These are phyloP conservation scores for Rugonectria rugulosa DNA, from an alignment of 2,329 filamentous ascomycete species.

Conservation along the genomic window DNA sequence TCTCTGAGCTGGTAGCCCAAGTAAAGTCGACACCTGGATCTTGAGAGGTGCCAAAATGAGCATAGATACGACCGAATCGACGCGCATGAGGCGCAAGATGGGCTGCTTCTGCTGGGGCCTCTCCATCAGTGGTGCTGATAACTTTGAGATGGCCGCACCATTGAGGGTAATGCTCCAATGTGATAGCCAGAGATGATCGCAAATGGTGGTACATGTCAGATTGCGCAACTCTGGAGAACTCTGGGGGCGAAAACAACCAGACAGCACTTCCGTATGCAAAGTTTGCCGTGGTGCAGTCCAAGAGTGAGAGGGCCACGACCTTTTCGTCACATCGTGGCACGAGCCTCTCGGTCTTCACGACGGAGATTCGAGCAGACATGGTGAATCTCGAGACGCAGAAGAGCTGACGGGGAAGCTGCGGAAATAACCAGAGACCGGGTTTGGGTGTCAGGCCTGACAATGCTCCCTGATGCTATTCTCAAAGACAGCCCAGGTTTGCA, in stretches of 20 bases:
- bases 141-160: slow-evolving; percentile 31
- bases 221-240: not conserved
- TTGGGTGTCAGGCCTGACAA: too few relatives aligned
- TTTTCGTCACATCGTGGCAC: too few relatives aligned
- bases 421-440: too few relatives aligned
- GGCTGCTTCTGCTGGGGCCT: slow-evolving; percentile 4
- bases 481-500: too few relatives aligned
- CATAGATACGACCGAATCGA: slow-evolving; percentile 33
- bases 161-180: slow-evolving; percentile 30
- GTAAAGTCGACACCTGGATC: slow-evolving; percentile 36
- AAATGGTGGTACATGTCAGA: slow-evolving; percentile 14
- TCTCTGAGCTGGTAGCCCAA: slow-evolving; percentile 15
- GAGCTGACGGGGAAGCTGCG: too few relatives aligned
- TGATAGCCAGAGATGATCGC: slow-evolving; percentile 6
- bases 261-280: slow-evolving; percentile 32
- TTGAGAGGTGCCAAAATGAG: slow-evolving; percentile 16
- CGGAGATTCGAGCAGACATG: too few relatives aligned
- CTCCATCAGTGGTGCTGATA: slow-evolving; percentile 19
- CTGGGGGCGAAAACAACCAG: slow-evolving; percentile 31
- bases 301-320: too few relatives aligned
- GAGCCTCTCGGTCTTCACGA: too few relatives aligned
- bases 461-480: too few relatives aligned
- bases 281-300: slow-evolving; percentile 34
- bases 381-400: too few relatives aligned
- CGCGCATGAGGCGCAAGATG: slow-evolving; percentile 29